Conservation (phyloP, 192 early-diverging fungal genomes). For the Coemansia sp. region DNA sequence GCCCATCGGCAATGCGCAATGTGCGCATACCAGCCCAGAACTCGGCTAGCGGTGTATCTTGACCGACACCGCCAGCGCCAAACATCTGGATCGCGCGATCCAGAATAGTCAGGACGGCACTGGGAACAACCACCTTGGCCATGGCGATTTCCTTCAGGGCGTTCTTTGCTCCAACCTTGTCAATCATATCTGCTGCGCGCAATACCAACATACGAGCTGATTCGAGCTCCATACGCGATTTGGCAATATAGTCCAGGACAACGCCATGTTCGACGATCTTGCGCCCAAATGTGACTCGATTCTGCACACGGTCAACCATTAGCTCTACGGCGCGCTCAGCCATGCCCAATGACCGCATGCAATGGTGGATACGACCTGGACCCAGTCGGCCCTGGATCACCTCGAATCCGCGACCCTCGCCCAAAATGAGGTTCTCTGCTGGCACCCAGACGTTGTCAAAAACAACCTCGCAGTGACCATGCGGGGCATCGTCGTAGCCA, state of each 20-base stretch:
- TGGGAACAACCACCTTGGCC: conserved; percentile 93
- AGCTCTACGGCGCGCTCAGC: conserved; percentile 90
- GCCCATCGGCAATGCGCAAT: conserved; percentile 91
- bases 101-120: conserved; percentile 71
- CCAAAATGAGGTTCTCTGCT: conserved; percentile 83
- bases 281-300: conserved; percentile 88
- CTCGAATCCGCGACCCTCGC: conserved; percentile 98
- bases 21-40: conserved; percentile 82
- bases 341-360: conserved; percentile 94
- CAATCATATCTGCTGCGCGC: conserved; percentile 89
- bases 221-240: conserved; percentile 90
- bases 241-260: conserved; percentile 77
- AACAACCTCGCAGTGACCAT: conserved; percentile 94
- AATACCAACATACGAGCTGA: conserved; percentile 91
- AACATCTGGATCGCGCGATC: conserved; percentile 93
- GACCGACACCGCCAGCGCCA: conserved; percentile 90
- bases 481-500: conserved; percentile 95
- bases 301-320: conserved; percentile 81
- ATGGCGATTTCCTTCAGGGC: conserved; percentile 96
- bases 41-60: conserved; percentile 82
- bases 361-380: conserved; percentile 95
- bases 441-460: conserved; percentile 92
- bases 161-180: conserved; percentile 81
- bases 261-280: conserved; percentile 82
- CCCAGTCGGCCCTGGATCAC: conserved; percentile 97